Conservation (phyloP, 148 eudicot genomes). For the Camellia japonica region DNA sequence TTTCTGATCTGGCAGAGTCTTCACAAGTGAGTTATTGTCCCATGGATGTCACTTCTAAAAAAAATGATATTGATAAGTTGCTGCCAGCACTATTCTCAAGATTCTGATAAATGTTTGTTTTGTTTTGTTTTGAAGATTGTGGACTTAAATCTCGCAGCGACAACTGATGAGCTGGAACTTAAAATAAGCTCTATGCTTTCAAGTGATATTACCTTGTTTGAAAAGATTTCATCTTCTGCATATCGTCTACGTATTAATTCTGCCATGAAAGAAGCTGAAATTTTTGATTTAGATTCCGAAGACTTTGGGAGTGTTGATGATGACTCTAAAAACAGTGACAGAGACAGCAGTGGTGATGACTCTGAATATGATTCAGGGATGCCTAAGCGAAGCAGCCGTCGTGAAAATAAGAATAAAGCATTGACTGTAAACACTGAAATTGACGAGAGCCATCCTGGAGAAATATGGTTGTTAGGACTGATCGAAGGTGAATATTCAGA, state of each 20-base stretch:
- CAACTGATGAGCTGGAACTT: conserved; percentile 53
- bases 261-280: conserved; percentile 46
- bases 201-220: conserved; percentile 86
- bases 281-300: conserved; percentile 54
- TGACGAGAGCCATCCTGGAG: conserved; percentile 93
- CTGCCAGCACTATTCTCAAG: background rate
- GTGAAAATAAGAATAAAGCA: conserved; percentile 23
- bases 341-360: conserved; percentile 34
- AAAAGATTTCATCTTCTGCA: conserved; percentile 70
- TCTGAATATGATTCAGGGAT: conserved; percentile 55
- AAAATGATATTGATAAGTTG: background rate
- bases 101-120: conserved; percentile 4
- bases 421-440: conserved; percentile 53
- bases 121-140: conserved; percentile 54
- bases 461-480: conserved; percentile 84
- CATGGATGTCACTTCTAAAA: background rate
- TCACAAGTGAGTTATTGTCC: conserved; percentile 43
- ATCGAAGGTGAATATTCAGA: conserved; percentile 95
- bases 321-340: conserved; percentile 40
- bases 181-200: conserved; percentile 67
- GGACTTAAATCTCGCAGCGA: conserved; percentile 52
- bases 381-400: conserved; percentile 21
- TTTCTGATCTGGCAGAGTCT: conserved; percentile 59
- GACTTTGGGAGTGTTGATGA: conserved; percentile 78
- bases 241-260: conserved; percentile 71